phyloP scores from a whole-genome alignment of 2,329 filamentous ascomycete genomes.

The Calonectria pauciramosa region DNA sequence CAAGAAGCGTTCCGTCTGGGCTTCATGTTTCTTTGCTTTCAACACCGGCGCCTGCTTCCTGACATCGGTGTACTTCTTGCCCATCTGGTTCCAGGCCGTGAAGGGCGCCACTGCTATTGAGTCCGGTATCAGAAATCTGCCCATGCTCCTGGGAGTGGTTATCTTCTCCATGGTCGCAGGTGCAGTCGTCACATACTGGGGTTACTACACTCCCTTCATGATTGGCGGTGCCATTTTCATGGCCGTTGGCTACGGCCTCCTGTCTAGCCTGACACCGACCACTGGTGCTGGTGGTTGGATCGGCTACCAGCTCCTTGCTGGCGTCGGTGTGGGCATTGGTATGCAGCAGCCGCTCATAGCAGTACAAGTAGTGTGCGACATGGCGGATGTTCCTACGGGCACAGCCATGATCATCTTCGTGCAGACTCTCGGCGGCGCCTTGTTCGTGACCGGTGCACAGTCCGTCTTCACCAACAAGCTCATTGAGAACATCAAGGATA shows the following conservation, averaged over 20 bases:
- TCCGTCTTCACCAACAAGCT: conserved; percentile 65
- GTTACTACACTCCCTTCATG: conserved; percentile 62
- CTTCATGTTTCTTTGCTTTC: conserved; percentile 52
- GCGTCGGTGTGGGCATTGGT: conserved; percentile 55
- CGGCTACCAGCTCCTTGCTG: conserved; percentile 56
- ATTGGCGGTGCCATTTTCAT: conserved; percentile 51
- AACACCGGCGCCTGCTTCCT: conserved; percentile 54
- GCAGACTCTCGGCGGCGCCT: conserved; percentile 56
- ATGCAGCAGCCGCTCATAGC: conserved; percentile 62
- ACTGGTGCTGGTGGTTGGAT: conserved; percentile 57
- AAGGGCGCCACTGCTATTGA: conserved; percentile 54
- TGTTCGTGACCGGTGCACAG: conserved; percentile 64
- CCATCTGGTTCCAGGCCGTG: conserved; percentile 63
- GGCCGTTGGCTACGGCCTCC: conserved; percentile 56
- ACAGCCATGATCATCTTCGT: conserved; percentile 51
- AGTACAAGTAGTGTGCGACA: conserved; percentile 53
- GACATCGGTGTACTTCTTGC: conserved; percentile 54
- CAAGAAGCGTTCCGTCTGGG: conserved; percentile 55
- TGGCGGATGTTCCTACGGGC: conserved; percentile 50
- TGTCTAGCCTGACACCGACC: conserved; percentile 55
- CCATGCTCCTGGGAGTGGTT: conserved; percentile 55
- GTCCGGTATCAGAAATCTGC: conserved; percentile 58
- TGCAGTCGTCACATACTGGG: conserved; percentile 52
- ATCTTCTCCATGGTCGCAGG: conserved; percentile 52
- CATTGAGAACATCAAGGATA: conserved; percentile 51